A percentile compares a stretch with the other conserved stretches of the same genome.
phyloP scores from a whole-genome alignment of 495 filamentous ascomycete species.

The Baudoinia panamericana region DNA sequence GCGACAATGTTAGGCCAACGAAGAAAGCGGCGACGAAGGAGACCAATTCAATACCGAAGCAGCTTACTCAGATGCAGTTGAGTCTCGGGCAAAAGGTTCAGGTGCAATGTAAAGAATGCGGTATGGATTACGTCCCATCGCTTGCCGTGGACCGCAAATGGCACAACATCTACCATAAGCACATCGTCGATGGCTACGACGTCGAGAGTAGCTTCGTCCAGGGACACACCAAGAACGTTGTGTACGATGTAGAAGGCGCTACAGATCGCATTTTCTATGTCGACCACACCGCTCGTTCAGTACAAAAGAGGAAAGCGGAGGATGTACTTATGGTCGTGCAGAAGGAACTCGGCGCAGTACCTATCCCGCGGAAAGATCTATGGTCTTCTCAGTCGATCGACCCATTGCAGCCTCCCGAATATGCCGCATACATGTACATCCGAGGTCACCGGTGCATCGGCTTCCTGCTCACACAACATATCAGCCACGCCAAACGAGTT shows the following conservation, averaged over 20 bases:
- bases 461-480: slow-evolving; percentile 52
- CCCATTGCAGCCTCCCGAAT: neutral
- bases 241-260: slow-evolving; percentile 17
- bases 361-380: slow-evolving; percentile 44
- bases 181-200: slow-evolving; percentile 52
- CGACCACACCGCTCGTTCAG: slow-evolving; percentile 27
- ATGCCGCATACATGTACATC: slow-evolving; percentile 50
- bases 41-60: neutral
- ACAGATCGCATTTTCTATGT: slow-evolving; percentile 22
- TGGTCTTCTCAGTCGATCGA: slow-evolving; percentile 35
- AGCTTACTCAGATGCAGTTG: slow-evolving; percentile 45
- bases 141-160: slow-evolving; percentile 49
- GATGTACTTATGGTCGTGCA: slow-evolving; percentile 56
- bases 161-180: slow-evolving; percentile 56
- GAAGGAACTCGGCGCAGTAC: slow-evolving; percentile 49
- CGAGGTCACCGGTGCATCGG: slow-evolving; percentile 52
- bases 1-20: slow-evolving; percentile 6
- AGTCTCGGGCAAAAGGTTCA: slow-evolving; percentile 48
- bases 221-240: slow-evolving; percentile 1
- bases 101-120: slow-evolving; percentile 50
- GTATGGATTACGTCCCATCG: slow-evolving; percentile 60
- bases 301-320: slow-evolving; percentile 40
- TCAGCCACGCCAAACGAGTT: slow-evolving; percentile 44
- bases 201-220: slow-evolving; percentile 37
- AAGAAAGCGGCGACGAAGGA: slow-evolving; percentile 6